A percentile compares a stretch with the other conserved stretches of the same genome.
Evolutionary conservation across 768 basidiomycete genomes (phyloP).

Genomic region (Auricularia heimuer): DNA sequence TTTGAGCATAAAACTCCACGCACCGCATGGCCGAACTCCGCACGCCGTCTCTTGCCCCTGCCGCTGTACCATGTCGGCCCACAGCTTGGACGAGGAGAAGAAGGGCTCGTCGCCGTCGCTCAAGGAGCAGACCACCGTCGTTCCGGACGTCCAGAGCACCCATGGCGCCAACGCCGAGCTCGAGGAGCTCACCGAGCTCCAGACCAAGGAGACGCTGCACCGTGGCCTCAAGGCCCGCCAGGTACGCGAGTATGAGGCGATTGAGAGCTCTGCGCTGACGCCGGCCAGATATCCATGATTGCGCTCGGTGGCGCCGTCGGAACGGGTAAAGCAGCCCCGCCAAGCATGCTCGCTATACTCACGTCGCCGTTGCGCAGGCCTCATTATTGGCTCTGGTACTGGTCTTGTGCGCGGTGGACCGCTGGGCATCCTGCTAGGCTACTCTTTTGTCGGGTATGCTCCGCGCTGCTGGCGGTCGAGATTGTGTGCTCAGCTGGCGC

Average conservation of each 20-base stretch:
- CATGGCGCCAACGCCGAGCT: background rate
- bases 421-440: conserved; percentile 24
- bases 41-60: background rate
- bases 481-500: background rate
- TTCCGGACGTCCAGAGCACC: background rate
- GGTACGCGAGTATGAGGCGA: conserved; percentile 1
- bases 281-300: conserved; percentile 39
- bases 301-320: conserved; percentile 16
- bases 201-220: conserved; percentile 28
- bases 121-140: background rate
- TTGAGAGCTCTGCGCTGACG: background rate
- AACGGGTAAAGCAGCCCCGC: background rate
- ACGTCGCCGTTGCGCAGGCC: background rate
- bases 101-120: background rate
- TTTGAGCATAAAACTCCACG: background rate
- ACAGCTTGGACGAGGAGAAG: background rate
- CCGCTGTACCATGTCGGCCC: background rate
- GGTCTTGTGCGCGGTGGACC: conserved; percentile 38
- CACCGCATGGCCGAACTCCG: background rate
- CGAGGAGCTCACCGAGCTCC: background rate
- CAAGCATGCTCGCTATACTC: too few relatives aligned
- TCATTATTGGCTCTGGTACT: conserved; percentile 35
- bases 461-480: background rate
- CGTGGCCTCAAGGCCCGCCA: conserved; percentile 43
- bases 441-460: conserved; percentile 37